Evolutionary conservation across 768 basidiomycete species (phyloP), one percentile per base, ranked within the genome.

Genomic region (Xerocomus spinulosus): DNA sequence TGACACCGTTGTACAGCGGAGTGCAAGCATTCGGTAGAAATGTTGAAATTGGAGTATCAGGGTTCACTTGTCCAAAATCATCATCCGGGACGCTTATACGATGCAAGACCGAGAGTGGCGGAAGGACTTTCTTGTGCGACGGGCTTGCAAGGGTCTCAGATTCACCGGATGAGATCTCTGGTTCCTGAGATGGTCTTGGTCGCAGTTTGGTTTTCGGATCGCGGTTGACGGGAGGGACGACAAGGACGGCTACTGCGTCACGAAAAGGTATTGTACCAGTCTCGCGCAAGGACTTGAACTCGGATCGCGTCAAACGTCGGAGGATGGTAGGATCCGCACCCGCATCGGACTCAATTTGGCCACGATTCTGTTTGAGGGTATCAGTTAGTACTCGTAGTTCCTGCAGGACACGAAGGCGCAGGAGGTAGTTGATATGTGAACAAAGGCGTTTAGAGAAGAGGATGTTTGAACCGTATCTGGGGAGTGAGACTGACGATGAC

Each of bases 321-420:
- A 92, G 65, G 40, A 85, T 53, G 18, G 74, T 68, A 54, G 61
- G 38, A 56, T 70, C 51, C 44, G 48, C 34, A n/a, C 52, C 53
- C 8, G 30, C 28, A 35, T 53, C 25, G 13, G 53, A 41, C 12
- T 36, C n/a, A 17, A 32, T 20, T 43, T 20, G 46, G 4, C 38
- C 2, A 14, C 32, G 46, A 20, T 29, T 48, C n/a, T 9, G 39
- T 48, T 50, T 51, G 17, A 63, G 49, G 10, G 34, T 14, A n/a
- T 50, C 74, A 1, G 67, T 70, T 34, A 91, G 64, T 5, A 89
- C 62, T 32, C 82, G 74, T 6, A 92, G 66, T 57, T 92, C 90
- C 61, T 91, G 87, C 2, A 92, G 68, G 12, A 89, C 76, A 15
- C 89, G 80, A 13, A 85, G 63, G 37, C 87, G 86, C 9, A 92